Conservation (phyloP, 352 stramenopile genomes). For the Phytophthora sp. region DNA sequence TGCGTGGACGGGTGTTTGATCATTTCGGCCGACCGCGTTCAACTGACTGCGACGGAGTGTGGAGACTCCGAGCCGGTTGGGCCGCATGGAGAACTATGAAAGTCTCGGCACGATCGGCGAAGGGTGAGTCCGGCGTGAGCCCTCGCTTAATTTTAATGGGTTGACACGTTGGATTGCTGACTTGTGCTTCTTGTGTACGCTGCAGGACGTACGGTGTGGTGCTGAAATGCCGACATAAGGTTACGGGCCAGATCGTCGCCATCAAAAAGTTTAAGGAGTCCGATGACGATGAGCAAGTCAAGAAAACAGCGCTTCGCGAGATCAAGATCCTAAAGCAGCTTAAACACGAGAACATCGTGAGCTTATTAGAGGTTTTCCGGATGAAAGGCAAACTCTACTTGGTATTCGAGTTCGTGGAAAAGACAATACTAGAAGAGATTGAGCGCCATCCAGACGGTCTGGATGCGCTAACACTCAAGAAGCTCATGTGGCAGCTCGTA, state of each 20-base stretch:
- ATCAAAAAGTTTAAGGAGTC: constrained; percentile 94
- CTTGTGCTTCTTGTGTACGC: not conserved
- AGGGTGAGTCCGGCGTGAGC: constrained; percentile 50
- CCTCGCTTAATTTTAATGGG: not conserved
- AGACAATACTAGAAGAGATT: constrained; percentile 90
- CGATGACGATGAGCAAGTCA: constrained; percentile 90
- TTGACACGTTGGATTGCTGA: not conserved
- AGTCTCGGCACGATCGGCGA: constrained; percentile 87
- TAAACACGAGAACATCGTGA: constrained; percentile 89
- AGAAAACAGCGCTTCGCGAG: constrained; percentile 86
- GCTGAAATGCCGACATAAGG: constrained; percentile 86
- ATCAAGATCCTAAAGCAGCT: constrained; percentile 90
- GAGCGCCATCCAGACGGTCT: constrained; percentile 88
- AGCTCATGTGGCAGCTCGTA: constrained; percentile 87
- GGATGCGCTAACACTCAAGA: constrained; percentile 63
- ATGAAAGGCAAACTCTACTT: constrained; percentile 86
- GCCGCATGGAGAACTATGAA: constrained; percentile 88
- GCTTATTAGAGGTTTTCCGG: constrained; percentile 85
- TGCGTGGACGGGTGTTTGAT: not conserved
- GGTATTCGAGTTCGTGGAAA: constrained; percentile 91
- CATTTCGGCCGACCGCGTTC: not conserved
- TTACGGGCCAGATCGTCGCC: constrained; percentile 84
- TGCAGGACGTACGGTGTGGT: constrained; percentile 85
- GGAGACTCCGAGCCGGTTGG: constrained; percentile 1
- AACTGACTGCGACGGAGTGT: constrained; percentile 9